phyloP scores from a whole-genome alignment of 192 early-diverging fungal species.

The Piromyces finnis region DNA sequence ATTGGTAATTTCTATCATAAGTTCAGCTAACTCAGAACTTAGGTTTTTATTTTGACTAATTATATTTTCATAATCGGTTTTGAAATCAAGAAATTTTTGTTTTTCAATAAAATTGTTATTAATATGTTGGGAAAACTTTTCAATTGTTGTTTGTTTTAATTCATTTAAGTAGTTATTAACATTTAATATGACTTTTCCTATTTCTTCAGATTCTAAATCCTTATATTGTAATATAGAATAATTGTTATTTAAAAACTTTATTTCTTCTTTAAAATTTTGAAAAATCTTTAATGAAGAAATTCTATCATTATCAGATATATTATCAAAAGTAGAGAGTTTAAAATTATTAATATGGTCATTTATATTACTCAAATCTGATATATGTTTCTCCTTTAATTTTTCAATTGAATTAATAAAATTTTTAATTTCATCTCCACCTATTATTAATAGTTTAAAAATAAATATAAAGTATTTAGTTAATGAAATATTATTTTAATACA shows the following conservation, averaged over 20 bases:
- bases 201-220: not conserved
- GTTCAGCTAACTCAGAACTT: not conserved
- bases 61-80: not conserved
- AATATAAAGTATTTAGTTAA: too few relatives aligned
- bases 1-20: not conserved
- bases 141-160: not conserved
- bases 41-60: not conserved
- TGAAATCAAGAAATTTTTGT: not conserved
- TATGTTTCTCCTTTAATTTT: not conserved
- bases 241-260: not conserved
- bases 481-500: too few relatives aligned
- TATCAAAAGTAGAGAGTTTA: not conserved
- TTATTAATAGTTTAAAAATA: too few relatives aligned
- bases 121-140: not conserved
- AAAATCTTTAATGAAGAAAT: not conserved
- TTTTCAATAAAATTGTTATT: not conserved
- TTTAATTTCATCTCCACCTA: too few relatives aligned
- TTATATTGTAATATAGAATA: not conserved
- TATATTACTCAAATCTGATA: not conserved
- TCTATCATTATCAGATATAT: not conserved
- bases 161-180: not conserved
- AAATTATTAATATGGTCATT: not conserved
- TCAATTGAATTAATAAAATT: not conserved
- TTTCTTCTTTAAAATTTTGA: not conserved
- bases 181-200: not conserved